phyloP scores from a whole-genome alignment of 306 rosid species.

The Vachellia collinsii region DNA sequence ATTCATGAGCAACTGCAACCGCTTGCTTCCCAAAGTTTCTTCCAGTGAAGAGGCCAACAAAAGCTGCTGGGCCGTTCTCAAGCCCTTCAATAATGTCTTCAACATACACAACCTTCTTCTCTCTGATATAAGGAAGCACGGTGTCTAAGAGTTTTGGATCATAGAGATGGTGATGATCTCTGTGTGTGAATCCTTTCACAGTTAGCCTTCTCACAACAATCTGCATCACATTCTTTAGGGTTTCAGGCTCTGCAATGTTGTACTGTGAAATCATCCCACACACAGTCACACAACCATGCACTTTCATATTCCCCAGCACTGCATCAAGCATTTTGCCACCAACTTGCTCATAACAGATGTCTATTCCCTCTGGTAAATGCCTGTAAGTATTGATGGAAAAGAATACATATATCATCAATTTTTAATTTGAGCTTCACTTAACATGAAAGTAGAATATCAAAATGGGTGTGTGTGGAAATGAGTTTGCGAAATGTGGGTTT shows the following conservation, averaged over 20 bases:
- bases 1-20: conserved; percentile 28
- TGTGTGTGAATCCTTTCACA: conserved; percentile 37
- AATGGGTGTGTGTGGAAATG: too few relatives aligned
- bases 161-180: conserved; percentile 42
- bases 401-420: background rate
- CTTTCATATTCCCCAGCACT: conserved; percentile 41
- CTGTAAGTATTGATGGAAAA: conserved; percentile 5
- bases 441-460: too few relatives aligned
- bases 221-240: conserved; percentile 34
- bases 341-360: conserved; percentile 42
- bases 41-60: conserved; percentile 41
- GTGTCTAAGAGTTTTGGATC: conserved; percentile 36
- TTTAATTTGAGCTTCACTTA: background rate
- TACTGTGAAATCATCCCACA: conserved; percentile 53
- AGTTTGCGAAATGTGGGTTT: too few relatives aligned
- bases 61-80: conserved; percentile 43
- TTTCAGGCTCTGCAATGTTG: conserved; percentile 33
- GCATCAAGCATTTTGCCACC: conserved; percentile 48
- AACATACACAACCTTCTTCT: conserved; percentile 35
- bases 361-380: conserved; percentile 43
- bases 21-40: conserved; percentile 44
- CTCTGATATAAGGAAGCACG: conserved; percentile 41
- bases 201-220: conserved; percentile 37
- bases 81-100: conserved; percentile 48
- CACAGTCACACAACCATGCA: conserved; percentile 10